These are phyloP conservation scores for Trichoderma citrinoviride DNA, from an alignment of 2,329 filamentous ascomycete genomes.

Conservation along the genomic window DNA sequence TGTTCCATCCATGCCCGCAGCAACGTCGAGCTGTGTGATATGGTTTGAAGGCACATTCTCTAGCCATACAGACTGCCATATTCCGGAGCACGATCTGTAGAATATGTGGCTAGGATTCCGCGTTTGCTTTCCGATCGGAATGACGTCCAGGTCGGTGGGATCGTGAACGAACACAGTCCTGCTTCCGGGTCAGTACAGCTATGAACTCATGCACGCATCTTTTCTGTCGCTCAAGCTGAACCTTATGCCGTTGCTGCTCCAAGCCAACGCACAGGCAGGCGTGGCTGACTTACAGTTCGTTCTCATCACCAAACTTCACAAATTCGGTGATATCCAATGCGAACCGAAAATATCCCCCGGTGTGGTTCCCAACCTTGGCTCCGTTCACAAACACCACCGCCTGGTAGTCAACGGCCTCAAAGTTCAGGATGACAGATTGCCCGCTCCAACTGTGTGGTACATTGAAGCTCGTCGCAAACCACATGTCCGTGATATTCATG, in stretches of 20 bases:
- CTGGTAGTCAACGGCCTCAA: conserved; percentile 59
- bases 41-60: conserved; percentile 58
- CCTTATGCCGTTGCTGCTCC: not conserved
- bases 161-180: conserved; percentile 65
- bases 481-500: conserved; percentile 43
- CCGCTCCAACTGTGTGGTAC: conserved; percentile 48
- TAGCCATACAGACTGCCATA: conserved; percentile 73
- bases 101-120: conserved; percentile 60
- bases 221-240: no score
- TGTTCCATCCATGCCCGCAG: conserved; percentile 54
- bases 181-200: not conserved
- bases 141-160: conserved; percentile 60
- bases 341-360: conserved; percentile 62
- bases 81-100: conserved; percentile 69
- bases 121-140: conserved; percentile 66
- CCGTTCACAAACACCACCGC: conserved; percentile 59
- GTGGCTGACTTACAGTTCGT: conserved; percentile 50
- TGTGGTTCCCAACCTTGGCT: conserved; percentile 49
- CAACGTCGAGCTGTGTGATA: conserved; percentile 58
- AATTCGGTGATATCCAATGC: conserved; percentile 55
- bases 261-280: not conserved
- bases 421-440: conserved; percentile 50
- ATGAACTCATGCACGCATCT: not conserved
- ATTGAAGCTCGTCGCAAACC: conserved; percentile 51
- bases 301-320: conserved; percentile 42